A percentile compares a stretch with the other conserved stretches of the same genome.
Conservation (phyloP, 306 rosid species). For the Quercus bicolor region DNA sequence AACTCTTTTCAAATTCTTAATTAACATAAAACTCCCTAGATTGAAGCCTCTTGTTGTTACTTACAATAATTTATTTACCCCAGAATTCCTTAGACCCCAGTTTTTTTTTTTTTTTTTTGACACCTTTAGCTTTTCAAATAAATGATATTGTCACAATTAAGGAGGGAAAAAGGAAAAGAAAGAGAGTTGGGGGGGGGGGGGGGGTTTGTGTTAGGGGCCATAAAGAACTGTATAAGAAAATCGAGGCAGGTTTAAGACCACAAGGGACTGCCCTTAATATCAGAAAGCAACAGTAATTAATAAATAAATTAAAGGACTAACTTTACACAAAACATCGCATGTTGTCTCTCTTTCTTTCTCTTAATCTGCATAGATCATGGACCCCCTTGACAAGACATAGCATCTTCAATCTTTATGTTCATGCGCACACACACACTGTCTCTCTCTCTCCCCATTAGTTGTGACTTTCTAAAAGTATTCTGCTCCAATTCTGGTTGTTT, state of each 20-base stretch:
- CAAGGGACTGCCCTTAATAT: background rate
- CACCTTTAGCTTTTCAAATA: background rate
- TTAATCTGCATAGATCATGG: background rate
- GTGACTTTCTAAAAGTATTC: background rate
- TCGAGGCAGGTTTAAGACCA: background rate
- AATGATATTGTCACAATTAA: background rate
- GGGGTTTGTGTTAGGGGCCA: too few relatives aligned
- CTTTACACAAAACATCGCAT: slow-evolving; percentile 6
- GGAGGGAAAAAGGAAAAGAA: background rate
- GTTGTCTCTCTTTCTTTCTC: background rate
- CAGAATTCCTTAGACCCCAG: too few relatives aligned
- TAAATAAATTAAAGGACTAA: background rate
- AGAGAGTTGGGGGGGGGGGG: too few relatives aligned
- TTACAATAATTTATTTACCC: too few relatives aligned
- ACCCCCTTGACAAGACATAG: background rate
- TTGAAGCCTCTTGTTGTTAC: too few relatives aligned
- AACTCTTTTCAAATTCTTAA: too few relatives aligned
- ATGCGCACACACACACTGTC: background rate
- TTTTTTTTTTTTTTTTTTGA: too few relatives aligned
- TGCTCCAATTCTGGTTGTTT: background rate
- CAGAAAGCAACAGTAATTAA: background rate
- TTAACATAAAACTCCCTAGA: too few relatives aligned
- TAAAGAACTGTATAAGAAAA: background rate
- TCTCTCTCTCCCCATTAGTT: background rate
- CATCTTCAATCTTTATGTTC: background rate